Percentiles rank a stretch among this genome's conserved stretches.
Evolutionary conservation across 2,329 filamentous ascomycete species (phyloP).

Genomic region (Stemphylium beticola): DNA sequence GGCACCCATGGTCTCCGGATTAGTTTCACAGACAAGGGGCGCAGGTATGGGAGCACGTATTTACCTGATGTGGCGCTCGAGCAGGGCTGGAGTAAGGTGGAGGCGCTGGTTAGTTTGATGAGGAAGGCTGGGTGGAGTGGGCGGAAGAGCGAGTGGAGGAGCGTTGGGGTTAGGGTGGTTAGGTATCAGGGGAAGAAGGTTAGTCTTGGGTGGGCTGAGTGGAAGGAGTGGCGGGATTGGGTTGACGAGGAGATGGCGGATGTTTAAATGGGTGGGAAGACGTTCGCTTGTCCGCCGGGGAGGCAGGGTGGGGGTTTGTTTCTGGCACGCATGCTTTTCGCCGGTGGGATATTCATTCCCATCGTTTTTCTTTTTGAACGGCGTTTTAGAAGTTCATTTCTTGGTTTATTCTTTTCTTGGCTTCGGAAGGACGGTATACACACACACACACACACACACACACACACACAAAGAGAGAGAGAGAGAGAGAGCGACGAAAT

Average conservation of each 20-base stretch:
- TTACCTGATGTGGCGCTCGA: conserved; percentile 89
- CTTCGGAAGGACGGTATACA: too few species aligned
- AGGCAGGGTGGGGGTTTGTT: too few species aligned
- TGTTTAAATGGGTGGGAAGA: background rate
- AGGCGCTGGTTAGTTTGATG: conserved; percentile 88
- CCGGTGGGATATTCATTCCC: too few species aligned
- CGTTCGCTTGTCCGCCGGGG: too few species aligned
- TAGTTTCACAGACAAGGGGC: conserved; percentile 75
- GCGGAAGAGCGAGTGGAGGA: conserved; percentile 69
- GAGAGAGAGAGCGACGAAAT: too few species aligned
- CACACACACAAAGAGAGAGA: too few species aligned
- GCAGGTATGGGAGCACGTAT: conserved; percentile 84
- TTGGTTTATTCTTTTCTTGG: too few species aligned
- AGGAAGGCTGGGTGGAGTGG: conserved; percentile 93
- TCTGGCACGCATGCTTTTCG: too few species aligned
- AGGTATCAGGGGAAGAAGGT: conserved; percentile 87
- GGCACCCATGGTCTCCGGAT: conserved; percentile 88
- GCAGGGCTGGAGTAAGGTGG: conserved; percentile 94
- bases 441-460: too few species aligned
- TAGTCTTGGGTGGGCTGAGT: conserved; percentile 73
- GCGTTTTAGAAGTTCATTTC: too few species aligned
- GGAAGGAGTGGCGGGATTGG: conserved; percentile 81
- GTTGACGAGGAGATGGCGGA: conserved; percentile 52
- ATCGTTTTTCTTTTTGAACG: too few species aligned
- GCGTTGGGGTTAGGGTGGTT: conserved; percentile 78